Percentiles rank a stretch among this genome's conserved stretches.
phyloP scores from a whole-genome alignment of 2,329 filamentous ascomycete species.

The Cercospora canescens region DNA sequence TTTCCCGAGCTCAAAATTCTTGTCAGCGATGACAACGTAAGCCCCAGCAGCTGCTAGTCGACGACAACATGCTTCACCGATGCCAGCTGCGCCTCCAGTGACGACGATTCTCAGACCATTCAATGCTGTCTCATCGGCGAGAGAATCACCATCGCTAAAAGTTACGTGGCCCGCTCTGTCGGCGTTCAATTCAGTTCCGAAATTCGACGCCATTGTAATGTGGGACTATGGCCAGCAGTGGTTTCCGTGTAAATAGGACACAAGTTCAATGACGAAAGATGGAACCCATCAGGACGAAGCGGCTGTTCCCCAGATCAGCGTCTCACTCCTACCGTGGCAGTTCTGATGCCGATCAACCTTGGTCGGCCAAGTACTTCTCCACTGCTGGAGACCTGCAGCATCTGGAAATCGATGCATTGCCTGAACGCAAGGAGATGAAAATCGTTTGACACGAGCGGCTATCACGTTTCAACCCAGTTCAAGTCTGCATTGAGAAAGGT shows the following conservation, averaged over 20 bases:
- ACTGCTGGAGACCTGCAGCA: background rate
- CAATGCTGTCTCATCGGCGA: constrained; percentile 37
- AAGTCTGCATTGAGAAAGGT: too few relatives aligned
- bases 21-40: constrained; percentile 2
- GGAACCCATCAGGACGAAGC: background rate
- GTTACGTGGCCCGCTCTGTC: constrained; percentile 27
- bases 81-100: constrained; percentile 3
- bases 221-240: too few relatives aligned
- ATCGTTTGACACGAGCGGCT: too few relatives aligned
- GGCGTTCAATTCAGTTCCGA: background rate
- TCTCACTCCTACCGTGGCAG: background rate
- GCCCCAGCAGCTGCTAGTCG: constrained; percentile 15
- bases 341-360: background rate
- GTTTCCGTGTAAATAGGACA: too few relatives aligned
- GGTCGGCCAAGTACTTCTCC: background rate
- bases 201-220: background rate
- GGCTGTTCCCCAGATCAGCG: background rate
- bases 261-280: too few relatives aligned
- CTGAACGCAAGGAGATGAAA: too few relatives aligned
- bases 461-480: too few relatives aligned
- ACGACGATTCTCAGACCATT: background rate
- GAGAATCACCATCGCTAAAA: constrained; percentile 28
- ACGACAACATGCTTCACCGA: constrained; percentile 1
- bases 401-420: too few relatives aligned
- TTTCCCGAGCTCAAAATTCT: background rate